A percentile compares a stretch with the other conserved stretches of the same genome.
These are phyloP conservation scores for Helichrysum umbraculigerum DNA, from an alignment of 129 eudicot genomes.

Conservation along the genomic window DNA sequence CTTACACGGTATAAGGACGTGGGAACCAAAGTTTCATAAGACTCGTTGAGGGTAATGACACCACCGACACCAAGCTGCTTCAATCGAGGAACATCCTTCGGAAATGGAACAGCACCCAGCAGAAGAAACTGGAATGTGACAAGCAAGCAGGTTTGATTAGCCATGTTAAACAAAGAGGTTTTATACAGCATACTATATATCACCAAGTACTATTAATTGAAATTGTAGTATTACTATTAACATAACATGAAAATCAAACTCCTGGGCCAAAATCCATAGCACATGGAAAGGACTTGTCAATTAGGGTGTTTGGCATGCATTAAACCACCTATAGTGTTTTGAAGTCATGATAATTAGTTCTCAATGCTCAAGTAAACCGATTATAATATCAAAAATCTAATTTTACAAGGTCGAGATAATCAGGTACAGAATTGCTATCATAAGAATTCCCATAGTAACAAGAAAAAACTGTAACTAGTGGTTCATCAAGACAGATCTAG, in stretches of 20 bases:
- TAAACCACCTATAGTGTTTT: not conserved
- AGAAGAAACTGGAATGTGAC: constrained; percentile 55
- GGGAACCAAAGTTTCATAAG: constrained; percentile 86
- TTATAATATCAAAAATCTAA: not conserved
- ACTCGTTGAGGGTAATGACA: constrained; percentile 88
- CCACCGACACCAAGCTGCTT: constrained; percentile 93
- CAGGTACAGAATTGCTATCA: not conserved
- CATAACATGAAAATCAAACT: not conserved
- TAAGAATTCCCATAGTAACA: not conserved
- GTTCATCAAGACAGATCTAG: no score
- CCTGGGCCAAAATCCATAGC: not conserved
- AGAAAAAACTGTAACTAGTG: no score
- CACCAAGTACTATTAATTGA: not conserved
- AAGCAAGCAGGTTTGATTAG: not conserved
- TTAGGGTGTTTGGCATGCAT: not conserved
- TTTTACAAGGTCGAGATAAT: not conserved
- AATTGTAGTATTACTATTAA: not conserved
- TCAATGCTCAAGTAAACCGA: not conserved
- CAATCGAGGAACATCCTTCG: constrained; percentile 73
- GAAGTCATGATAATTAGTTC: not conserved
- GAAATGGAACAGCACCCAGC: constrained; percentile 95
- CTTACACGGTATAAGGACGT: constrained; percentile 74
- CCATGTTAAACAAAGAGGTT: constrained; percentile 19
- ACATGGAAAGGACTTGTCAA: not conserved
- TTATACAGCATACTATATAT: not conserved